phyloP scores from a whole-genome alignment of 2,329 filamentous ascomycete genomes.

The Cadophora gregata region DNA sequence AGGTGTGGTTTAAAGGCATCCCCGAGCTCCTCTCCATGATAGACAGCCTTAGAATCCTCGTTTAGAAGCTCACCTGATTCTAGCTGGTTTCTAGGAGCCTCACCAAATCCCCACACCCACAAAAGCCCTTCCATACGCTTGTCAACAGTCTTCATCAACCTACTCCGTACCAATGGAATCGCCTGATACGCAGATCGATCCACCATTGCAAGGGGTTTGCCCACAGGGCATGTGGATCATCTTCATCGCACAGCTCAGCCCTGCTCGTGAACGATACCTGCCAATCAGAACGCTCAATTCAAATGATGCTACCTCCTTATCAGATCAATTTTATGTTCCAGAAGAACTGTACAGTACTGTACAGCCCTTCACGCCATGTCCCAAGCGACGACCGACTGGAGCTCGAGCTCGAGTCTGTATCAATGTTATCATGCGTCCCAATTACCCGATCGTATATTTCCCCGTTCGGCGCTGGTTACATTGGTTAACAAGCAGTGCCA shows the following conservation, averaged over 20 bases:
- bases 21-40: no score
- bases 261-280: not conserved
- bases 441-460: conserved; percentile 2
- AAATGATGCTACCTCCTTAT: not conserved
- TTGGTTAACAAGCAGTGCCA: not conserved
- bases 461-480: conserved; percentile 4
- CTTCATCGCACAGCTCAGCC: not conserved
- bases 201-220: not conserved
- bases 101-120: not conserved
- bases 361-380: not conserved
- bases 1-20: no score
- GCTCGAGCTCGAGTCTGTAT: no score
- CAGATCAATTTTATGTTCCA: not conserved
- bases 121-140: not conserved
- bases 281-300: not conserved
- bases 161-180: no score
- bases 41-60: no score
- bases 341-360: not conserved
- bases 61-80: not conserved
- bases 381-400: not conserved
- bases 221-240: not conserved
- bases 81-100: not conserved
- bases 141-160: not conserved
- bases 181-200: not conserved
- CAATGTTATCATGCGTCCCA: not conserved